Evolutionary conservation across 495 filamentous ascomycete species (phyloP), one percentile per base, ranked within the genome.

Genomic region (Lasiosphaeria hispida): DNA sequence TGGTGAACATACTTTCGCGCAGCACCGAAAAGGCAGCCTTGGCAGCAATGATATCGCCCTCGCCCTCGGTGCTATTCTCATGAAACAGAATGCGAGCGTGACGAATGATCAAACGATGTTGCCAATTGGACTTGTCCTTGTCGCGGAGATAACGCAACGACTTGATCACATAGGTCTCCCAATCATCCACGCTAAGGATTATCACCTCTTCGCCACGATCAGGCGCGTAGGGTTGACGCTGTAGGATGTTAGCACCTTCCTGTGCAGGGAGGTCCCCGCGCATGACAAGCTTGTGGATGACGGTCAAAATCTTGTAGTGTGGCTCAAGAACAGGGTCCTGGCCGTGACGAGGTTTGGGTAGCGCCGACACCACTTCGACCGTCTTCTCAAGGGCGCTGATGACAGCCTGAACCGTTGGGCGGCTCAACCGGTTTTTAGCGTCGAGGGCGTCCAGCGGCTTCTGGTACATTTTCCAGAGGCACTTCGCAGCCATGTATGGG

Each of bases 121-220:
- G 94, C 94, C 94, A 99, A 64, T 96, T 91, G 3, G 88, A 86
- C 73, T 96, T 96, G 66, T 99, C 94, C 18, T 90, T 90, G 47
- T 83, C 84, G 58, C 90, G 87, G 51, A 97, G 80, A 48, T 83
- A 82, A 51, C 83, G 86, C 47, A 97, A 73, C 3, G 87, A 83
- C 48, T 84, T 78, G 9, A 94, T 79, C 19, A 93, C 80, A 62
- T 89, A 95, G 10, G 77, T 65, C 47, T 89, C 85, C 89, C 93
- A 98, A 13, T 80, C 79, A 35, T 85, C 85, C 10, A 72, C 58
- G 23, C 85, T 83, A 2, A 62, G 62, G 18, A 83, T 68, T 33
- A 67, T 60, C 1, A 73, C 63, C 18, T 61, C 60, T 17, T 70
- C 65, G n/a, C 71, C 72, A 14, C 69, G 61, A 42, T 73, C 68